phyloP scores from a whole-genome alignment of 2,329 filamentous ascomycete species.

The Sporothrix schenckii region DNA sequence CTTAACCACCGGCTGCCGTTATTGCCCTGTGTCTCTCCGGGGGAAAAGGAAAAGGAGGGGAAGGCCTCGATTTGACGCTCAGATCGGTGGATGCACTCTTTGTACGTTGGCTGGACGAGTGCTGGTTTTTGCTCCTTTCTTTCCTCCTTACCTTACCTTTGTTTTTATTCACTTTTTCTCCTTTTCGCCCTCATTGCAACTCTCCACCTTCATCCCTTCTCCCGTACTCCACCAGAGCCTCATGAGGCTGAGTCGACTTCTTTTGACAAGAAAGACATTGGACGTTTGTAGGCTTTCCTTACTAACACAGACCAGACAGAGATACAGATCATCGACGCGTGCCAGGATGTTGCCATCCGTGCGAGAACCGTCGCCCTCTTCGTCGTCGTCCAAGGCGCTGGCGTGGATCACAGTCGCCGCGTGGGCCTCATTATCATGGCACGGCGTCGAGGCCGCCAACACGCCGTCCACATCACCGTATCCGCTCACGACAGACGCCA shows the following conservation, averaged over 20 bases:
- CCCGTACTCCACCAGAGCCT: conserved; percentile 9
- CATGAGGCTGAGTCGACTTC: conserved; percentile 16
- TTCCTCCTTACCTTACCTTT: not conserved
- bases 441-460: not conserved
- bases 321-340: not conserved
- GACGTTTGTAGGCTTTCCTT: too few species aligned
- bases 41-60: not conserved
- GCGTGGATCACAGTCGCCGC: conserved; percentile 20
- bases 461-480: not conserved
- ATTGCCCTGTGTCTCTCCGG: not conserved
- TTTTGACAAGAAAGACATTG: not conserved
- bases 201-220: not conserved
- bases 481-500: conserved; percentile 41
- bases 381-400: not conserved
- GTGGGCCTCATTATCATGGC: not conserved
- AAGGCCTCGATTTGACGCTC: not conserved
- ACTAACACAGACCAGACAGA: not conserved
- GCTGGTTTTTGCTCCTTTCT: not conserved
- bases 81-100: conserved; percentile 9
- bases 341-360: not conserved
- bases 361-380: not conserved
- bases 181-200: not conserved
- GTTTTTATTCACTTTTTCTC: not conserved
- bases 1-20: conserved; percentile 25
- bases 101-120: not conserved